Conservation (phyloP, 371 early-diverging fungal species). For the Rhizopus delemar region DNA sequence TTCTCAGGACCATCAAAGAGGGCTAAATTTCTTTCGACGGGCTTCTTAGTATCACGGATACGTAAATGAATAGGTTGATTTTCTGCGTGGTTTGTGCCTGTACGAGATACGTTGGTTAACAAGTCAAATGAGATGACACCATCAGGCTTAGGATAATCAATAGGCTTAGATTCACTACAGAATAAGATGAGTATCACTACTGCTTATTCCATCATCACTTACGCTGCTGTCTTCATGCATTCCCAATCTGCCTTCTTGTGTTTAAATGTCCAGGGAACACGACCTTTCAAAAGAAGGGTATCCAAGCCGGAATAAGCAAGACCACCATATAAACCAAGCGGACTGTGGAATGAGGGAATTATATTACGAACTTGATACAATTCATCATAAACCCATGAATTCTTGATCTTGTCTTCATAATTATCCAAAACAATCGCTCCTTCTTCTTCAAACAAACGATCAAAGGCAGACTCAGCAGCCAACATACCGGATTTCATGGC, state of each 20-base stretch:
- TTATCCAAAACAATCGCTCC: slow-evolving; percentile 54
- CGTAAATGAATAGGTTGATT: slow-evolving; percentile 95
- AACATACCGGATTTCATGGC: slow-evolving; percentile 97
- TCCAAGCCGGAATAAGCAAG: slow-evolving; percentile 89
- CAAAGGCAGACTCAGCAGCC: slow-evolving; percentile 85
- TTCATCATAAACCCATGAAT: slow-evolving; percentile 94
- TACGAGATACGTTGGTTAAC: slow-evolving; percentile 90
- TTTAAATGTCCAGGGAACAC: slow-evolving; percentile 92
- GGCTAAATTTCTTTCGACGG: slow-evolving; percentile 79
- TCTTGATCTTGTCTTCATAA: slow-evolving; percentile 82
- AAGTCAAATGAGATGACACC: slow-evolving; percentile 93
- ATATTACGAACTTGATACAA: slow-evolving; percentile 89
- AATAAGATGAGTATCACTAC: not conserved
- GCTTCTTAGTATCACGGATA: slow-evolving; percentile 69
- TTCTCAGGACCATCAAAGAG: slow-evolving; percentile 96
- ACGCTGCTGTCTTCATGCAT: slow-evolving; percentile 70
- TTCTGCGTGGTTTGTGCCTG: slow-evolving; percentile 95
- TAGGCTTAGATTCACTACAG: slow-evolving; percentile 66
- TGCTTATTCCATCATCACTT: slow-evolving; percentile 13
- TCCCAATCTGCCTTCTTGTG: slow-evolving; percentile 87
- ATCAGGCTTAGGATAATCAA: slow-evolving; percentile 98
- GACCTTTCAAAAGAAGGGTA: slow-evolving; percentile 85
- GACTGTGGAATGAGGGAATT: slow-evolving; percentile 94
- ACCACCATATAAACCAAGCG: slow-evolving; percentile 89
- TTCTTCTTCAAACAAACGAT: slow-evolving; percentile 55